Evolutionary conservation across 2,329 filamentous ascomycete genomes (phyloP), one percentile per base, ranked within the genome.

Genomic region (Dendrostoma leiphaemia): DNA sequence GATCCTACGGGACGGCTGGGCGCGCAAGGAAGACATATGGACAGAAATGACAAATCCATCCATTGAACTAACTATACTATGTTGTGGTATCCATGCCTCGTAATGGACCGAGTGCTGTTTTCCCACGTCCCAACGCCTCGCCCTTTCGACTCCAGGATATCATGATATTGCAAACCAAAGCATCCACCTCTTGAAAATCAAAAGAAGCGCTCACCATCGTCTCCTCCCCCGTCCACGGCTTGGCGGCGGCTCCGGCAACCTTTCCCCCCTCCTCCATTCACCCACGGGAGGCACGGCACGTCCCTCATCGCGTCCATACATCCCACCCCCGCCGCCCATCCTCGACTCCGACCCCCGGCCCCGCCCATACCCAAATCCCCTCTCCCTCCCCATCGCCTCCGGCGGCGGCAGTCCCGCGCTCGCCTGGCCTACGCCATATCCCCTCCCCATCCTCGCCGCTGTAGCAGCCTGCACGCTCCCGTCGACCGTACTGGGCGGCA

Each of bases 381-480:
- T 73, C 53, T 79, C 75, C 46, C 75, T 69, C 15, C 63, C 62
- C 19, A 66, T 12, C 21, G 28, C 49, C 31, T 41, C 64, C 72
- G 51, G 31, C 53, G 44, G 58, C 2, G 62, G 63, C 21, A 61
- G 53, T 8, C 44, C 44, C 13, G 10, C 19, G 37, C 67, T 66
- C 4, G 67, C 71, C 62, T 73, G 71, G 5, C 69, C 70, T 0
- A 65, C 62, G 1, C 70, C 72, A n/a, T 63, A 61, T 1, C 69
- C 73, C n/a, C 76, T 70, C 1, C 74, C 73, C 48, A 71, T 70
- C 31, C 74, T 71, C 26, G 78, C 75, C 21, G 74, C 74, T 12
- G 79, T 75, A n/a, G 80, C 74, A 9, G 88, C 83, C 40, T 86
- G 85, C 35, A 95, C 85, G 29, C 82, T 82, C 0, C 91, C 91